Percentiles rank a stretch among this genome's conserved stretches.
These are phyloP conservation scores for Nowakowskiella sp. DNA, from an alignment of 192 early-diverging fungal genomes.

Conservation along the genomic window DNA sequence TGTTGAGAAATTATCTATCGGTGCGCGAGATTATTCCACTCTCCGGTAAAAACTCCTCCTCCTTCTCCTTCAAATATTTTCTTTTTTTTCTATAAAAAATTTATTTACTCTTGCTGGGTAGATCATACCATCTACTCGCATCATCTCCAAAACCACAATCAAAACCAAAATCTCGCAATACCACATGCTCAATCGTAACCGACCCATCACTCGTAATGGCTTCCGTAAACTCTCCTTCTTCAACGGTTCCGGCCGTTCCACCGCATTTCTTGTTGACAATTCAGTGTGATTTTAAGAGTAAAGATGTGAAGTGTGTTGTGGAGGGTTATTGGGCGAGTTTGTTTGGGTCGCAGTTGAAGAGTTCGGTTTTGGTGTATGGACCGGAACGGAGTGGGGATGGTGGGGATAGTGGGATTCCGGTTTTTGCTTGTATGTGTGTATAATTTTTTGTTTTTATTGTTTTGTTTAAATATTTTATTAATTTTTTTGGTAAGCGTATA, in stretches of 20 bases:
- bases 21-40: conserved; percentile 11
- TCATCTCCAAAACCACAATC: neutral
- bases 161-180: neutral
- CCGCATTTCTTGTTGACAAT: neutral
- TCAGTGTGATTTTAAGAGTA: neutral
- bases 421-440: neutral
- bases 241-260: neutral
- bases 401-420: neutral
- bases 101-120: too few relatives aligned
- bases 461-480: neutral
- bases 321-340: neutral
- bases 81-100: neutral
- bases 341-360: conserved; percentile 1
- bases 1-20: conserved; percentile 14
- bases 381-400: too few relatives aligned
- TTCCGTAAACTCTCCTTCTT: neutral
- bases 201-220: neutral
- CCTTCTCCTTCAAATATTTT: neutral
- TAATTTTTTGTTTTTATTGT: neutral
- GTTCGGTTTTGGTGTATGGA: too few relatives aligned
- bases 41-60: neutral
- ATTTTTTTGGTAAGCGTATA: neutral
- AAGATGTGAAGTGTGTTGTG: neutral
- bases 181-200: neutral
- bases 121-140: neutral